phyloP scores from a whole-genome alignment of 768 basidiomycete species.

The Trametes coccinea region DNA sequence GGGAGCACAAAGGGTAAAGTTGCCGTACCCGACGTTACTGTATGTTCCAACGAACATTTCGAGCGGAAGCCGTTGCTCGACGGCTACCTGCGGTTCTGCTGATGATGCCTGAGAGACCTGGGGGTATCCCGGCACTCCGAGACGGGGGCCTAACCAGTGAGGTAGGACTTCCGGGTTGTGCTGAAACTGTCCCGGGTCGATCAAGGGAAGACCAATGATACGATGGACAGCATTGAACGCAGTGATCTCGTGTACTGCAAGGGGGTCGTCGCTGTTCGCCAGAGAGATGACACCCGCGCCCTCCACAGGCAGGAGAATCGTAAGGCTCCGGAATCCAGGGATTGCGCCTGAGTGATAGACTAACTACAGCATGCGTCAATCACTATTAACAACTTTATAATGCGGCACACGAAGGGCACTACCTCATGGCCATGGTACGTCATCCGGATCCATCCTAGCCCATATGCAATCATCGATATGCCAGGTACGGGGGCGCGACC shows the following conservation, averaged over 20 bases:
- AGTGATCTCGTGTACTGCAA: not conserved
- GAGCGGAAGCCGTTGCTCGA: slow-evolving; percentile 7
- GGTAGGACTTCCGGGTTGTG: not conserved
- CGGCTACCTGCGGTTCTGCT: not conserved
- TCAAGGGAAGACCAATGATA: slow-evolving; percentile 16
- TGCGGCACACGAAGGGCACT: not conserved
- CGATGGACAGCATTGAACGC: slow-evolving; percentile 10
- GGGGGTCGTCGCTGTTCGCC: slow-evolving; percentile 22
- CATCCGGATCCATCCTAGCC: slow-evolving; percentile 43
- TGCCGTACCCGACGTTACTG: slow-evolving; percentile 39
- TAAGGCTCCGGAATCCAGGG: slow-evolving; percentile 36
- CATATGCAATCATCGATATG: slow-evolving; percentile 40
- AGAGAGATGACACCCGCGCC: slow-evolving; percentile 36
- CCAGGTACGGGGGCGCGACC: slow-evolving; percentile 15
- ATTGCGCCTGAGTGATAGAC: slow-evolving; percentile 37
- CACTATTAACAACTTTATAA: not conserved
- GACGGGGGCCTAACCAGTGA: not conserved
- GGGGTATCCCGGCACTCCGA: not conserved
- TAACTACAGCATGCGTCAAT: slow-evolving; percentile 28
- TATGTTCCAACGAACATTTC: slow-evolving; percentile 39
- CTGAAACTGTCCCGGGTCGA: not conserved
- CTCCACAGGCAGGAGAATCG: slow-evolving; percentile 38
- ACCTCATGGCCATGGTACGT: slow-evolving; percentile 46
- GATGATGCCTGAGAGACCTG: not conserved
- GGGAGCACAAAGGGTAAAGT: slow-evolving; percentile 38